Conservation (phyloP, 2,329 filamentous ascomycete genomes). For the Juglanconis juglandina region DNA sequence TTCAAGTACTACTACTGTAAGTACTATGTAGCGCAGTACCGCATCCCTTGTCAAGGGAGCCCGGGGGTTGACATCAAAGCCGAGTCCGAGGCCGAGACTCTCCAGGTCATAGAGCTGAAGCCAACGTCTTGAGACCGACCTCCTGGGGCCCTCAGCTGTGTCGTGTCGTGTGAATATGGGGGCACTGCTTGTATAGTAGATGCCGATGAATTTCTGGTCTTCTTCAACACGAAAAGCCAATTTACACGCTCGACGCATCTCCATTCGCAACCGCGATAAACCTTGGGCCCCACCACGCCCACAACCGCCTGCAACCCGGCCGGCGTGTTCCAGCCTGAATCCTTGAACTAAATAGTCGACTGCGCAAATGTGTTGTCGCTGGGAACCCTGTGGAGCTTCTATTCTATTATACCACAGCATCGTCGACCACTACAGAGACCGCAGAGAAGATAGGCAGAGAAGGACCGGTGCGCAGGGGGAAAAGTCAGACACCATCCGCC, state of each 20-base stretch:
- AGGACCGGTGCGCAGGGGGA: constrained; percentile 8
- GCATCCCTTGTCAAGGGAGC: no score
- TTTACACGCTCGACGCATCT: not conserved
- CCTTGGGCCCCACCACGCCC: constrained; percentile 1
- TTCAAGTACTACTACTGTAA: no score
- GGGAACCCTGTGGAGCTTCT: constrained; percentile 17
- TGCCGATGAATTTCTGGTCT: no score
- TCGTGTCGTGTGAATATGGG: no score
- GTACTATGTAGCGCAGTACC: no score
- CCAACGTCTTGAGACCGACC: no score
- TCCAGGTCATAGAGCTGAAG: no score
- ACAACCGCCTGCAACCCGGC: not conserved
- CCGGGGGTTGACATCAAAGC: no score
- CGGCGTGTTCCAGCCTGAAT: not conserved
- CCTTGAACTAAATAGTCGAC: not conserved
- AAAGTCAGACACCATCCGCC: constrained; percentile 9
- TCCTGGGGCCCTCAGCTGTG: no score
- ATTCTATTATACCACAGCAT: constrained; percentile 16
- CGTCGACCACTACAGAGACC: constrained; percentile 11
- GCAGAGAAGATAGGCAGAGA: not conserved
- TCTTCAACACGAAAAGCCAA: no score
- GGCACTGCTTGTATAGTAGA: no score
- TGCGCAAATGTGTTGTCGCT: constrained; percentile 17
- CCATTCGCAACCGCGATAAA: not conserved
- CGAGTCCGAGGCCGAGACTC: no score